Conservation (phyloP, 2,329 filamentous ascomycete genomes). For the Cercospora citrullina region DNA sequence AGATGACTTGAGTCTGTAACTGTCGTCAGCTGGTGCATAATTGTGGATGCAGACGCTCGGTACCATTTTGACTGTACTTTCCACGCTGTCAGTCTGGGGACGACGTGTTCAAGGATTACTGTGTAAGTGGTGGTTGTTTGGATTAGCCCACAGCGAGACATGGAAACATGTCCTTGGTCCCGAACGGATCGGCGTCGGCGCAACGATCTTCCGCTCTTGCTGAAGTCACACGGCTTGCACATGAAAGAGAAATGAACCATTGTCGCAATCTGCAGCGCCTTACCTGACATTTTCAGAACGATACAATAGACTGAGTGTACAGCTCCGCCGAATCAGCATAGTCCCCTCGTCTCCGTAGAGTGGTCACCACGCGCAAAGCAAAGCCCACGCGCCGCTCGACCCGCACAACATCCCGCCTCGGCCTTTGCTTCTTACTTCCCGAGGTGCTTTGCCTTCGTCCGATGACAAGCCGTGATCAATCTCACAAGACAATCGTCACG, state of each 20-base stretch:
- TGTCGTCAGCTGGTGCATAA: constrained; percentile 22
- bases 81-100: background rate
- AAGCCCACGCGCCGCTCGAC: background rate
- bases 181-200: background rate
- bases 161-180: constrained; percentile 5
- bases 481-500: background rate
- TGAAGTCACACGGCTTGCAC: background rate
- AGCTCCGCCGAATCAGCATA: background rate
- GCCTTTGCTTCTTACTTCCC: background rate
- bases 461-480: background rate
- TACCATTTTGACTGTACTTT: background rate
- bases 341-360: background rate
- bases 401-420: background rate
- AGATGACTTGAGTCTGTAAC: constrained; percentile 71
- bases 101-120: background rate
- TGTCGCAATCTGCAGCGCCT: background rate
- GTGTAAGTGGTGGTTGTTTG: background rate
- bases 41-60: background rate
- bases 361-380: background rate
- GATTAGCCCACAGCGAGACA: background rate
- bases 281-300: background rate
- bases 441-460: constrained; percentile 1
- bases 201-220: background rate
- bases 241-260: background rate
- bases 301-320: background rate